These are phyloP conservation scores for Lasiosphaeriaceae sp. DNA, from an alignment of 495 filamentous ascomycete species.

Conservation along the genomic window DNA sequence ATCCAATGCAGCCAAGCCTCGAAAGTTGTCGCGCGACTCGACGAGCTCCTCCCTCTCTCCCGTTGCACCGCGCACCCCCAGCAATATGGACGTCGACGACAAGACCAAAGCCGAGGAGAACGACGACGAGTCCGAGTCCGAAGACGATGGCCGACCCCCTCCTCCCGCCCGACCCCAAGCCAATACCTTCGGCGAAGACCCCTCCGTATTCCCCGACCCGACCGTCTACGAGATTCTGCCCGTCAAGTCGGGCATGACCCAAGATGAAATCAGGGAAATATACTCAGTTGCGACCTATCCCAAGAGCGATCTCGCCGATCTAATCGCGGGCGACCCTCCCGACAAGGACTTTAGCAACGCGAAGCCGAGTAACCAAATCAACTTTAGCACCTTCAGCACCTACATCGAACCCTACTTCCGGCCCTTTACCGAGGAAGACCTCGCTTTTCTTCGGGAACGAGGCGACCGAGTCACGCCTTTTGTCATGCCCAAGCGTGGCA, in stretches of 20 bases:
- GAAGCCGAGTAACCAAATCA: constrained; percentile 91
- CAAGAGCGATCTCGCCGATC: constrained; percentile 68
- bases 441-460: constrained; percentile 86
- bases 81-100: constrained; percentile 48
- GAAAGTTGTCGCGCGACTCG: constrained; percentile 50
- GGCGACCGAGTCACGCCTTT: constrained; percentile 82
- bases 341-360: constrained; percentile 93
- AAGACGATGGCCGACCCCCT: constrained; percentile 75
- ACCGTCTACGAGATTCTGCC: constrained; percentile 91
- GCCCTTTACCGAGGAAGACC: constrained; percentile 87
- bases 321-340: constrained; percentile 83
- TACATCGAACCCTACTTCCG: constrained; percentile 91
- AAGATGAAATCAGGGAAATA: constrained; percentile 78
- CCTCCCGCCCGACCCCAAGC: constrained; percentile 68
- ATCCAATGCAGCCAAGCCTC: constrained; percentile 33
- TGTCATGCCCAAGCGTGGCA: constrained; percentile 79
- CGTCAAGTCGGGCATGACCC: constrained; percentile 65
- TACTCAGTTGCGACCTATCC: constrained; percentile 86
- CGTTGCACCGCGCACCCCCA: constrained; percentile 45
- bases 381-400: constrained; percentile 78
- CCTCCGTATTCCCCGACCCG: constrained; percentile 85
- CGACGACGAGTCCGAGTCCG: constrained; percentile 51
- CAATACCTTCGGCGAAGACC: constrained; percentile 85
- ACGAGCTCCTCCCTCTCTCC: constrained; percentile 64
- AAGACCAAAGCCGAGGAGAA: constrained; percentile 46